These are phyloP conservation scores for Fusarium pseudoanthophilum DNA, from an alignment of 2,329 filamentous ascomycete genomes.

Conservation along the genomic window DNA sequence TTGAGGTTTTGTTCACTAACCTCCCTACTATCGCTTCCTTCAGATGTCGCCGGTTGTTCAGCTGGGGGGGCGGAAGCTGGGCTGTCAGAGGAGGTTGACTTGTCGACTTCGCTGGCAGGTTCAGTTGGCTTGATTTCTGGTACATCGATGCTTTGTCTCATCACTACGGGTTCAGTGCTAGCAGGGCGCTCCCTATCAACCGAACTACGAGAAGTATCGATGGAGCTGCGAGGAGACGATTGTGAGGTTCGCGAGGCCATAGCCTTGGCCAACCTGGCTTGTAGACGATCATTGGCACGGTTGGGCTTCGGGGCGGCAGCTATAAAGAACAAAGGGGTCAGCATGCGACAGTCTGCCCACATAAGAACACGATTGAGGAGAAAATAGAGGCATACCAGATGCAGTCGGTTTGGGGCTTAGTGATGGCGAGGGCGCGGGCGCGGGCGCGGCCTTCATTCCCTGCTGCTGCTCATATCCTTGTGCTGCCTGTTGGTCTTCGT, in stretches of 20 bases:
- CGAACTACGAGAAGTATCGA: constrained; percentile 51
- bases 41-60: background rate
- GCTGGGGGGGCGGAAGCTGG: background rate
- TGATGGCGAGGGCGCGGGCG: constrained; percentile 45
- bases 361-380: background rate
- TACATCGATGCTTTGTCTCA: constrained; percentile 27
- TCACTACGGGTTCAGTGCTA: constrained; percentile 26
- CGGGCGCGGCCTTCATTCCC: constrained; percentile 30
- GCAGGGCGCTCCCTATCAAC: constrained; percentile 40
- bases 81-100: constrained; percentile 5
- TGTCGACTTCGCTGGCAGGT: constrained; percentile 3
- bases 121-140: constrained; percentile 19
- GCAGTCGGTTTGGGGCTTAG: constrained; percentile 41
- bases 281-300: constrained; percentile 81
- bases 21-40: constrained; percentile 7
- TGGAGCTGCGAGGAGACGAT: constrained; percentile 51
- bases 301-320: constrained; percentile 72
- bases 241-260: constrained; percentile 74
- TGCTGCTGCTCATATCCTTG: constrained; percentile 37
- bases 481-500: constrained; percentile 64
- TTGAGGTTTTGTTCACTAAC: background rate
- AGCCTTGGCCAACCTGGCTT: constrained; percentile 89
- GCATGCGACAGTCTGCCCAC: background rate
- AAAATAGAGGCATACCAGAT: constrained; percentile 3
- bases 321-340: constrained; percentile 17